Evolutionary conservation across 2,329 filamentous ascomycete species (phyloP).

Genomic region (Ceratocystis colombiana): DNA sequence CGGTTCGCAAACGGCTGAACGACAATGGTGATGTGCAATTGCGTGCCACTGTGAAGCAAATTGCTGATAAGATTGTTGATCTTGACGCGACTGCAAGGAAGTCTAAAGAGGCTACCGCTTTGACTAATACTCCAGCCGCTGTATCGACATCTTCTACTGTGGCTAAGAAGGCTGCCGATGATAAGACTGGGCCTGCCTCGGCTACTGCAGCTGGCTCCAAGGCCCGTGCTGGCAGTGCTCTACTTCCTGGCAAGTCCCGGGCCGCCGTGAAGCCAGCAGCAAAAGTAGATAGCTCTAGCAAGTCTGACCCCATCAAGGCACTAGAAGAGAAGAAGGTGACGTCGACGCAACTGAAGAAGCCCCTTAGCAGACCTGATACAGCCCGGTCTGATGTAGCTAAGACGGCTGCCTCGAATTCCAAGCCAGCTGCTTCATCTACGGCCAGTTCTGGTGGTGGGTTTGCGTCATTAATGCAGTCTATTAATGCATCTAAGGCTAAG

Average conservation of each 20-base stretch:
- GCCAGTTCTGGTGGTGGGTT: conserved; percentile 41
- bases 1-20: conserved; percentile 51
- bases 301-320: conserved; percentile 27
- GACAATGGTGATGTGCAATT: conserved; percentile 56
- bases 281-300: conserved; percentile 29
- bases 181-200: neutral
- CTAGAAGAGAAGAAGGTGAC: conserved; percentile 25
- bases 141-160: neutral
- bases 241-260: conserved; percentile 42
- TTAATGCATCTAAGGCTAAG: conserved; percentile 36
- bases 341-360: conserved; percentile 26
- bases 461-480: conserved; percentile 45
- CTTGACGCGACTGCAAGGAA: conserved; percentile 36
- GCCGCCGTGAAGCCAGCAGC: conserved; percentile 36
- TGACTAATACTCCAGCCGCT: neutral
- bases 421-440: conserved; percentile 28
- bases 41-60: conserved; percentile 50
- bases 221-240: conserved; percentile 28
- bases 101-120: conserved; percentile 28
- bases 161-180: conserved; percentile 1
- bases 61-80: conserved; percentile 33
- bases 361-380: conserved; percentile 29
- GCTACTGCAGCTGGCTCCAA: conserved; percentile 30
- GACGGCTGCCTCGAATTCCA: conserved; percentile 29
- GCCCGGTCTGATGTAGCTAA: conserved; percentile 27